Evolutionary conservation across 139 green algal species (phyloP).

Genomic region (Chlorella sorokiniana): DNA sequence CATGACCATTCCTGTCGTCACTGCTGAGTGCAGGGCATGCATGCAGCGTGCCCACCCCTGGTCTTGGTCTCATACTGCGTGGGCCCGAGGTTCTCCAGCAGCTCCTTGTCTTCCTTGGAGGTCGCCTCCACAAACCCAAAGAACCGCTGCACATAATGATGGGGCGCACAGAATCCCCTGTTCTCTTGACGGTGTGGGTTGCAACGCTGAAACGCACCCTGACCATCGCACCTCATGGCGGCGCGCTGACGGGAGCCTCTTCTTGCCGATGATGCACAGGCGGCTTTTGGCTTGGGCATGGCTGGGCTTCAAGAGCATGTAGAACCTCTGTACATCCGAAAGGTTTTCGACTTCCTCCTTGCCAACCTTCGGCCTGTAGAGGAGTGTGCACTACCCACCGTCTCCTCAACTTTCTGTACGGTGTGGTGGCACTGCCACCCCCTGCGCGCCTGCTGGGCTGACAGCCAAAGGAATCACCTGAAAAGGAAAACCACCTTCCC

Average conservation of each 20-base stretch:
- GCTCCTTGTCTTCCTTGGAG: conserved; percentile 28
- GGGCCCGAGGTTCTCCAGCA: conserved; percentile 39
- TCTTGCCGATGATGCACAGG: conserved; percentile 60
- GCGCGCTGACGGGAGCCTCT: conserved; percentile 46
- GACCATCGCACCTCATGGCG: conserved; percentile 43
- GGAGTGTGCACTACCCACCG: background rate
- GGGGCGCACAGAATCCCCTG: background rate
- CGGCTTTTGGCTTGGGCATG: conserved; percentile 14
- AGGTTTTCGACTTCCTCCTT: conserved; percentile 41
- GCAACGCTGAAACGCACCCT: too few relatives aligned
- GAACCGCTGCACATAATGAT: conserved; percentile 46
- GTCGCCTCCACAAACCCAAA: conserved; percentile 57
- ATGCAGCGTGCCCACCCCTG: conserved; percentile 20
- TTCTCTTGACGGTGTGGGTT: too few relatives aligned
- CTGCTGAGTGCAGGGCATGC: background rate
- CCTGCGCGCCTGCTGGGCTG: too few relatives aligned
- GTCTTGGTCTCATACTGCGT: conserved; percentile 55
- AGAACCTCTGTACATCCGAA: conserved; percentile 62
- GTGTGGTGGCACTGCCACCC: too few relatives aligned
- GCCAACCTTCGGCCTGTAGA: conserved; percentile 41
- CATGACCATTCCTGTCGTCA: too few relatives aligned
- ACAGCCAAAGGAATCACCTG: too few relatives aligned
- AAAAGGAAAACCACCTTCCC: too few relatives aligned
- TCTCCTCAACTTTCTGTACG: too few relatives aligned
- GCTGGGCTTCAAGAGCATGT: conserved; percentile 43